Evolutionary conservation across 2,329 filamentous ascomycete genomes (phyloP), one percentile per base, ranked within the genome.

Genomic region (Trichocomaceae sp.): DNA sequence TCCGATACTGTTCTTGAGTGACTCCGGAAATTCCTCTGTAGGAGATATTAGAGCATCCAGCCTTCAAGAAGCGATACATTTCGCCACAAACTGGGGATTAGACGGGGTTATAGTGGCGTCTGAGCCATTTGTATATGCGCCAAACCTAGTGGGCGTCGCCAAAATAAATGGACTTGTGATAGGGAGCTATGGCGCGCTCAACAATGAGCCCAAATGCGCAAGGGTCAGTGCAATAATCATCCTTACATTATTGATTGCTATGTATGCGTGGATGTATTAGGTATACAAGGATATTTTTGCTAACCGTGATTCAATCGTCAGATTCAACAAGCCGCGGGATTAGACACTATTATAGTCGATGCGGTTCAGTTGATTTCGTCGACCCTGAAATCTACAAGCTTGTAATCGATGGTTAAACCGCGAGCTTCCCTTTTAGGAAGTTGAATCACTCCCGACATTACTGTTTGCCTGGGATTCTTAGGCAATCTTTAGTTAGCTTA

Each of bases 11-110:
- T 65, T 67, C 55, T 60, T 65, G 39, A 67, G 57, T n/a, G 63
- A 67, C 44, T 61, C 62, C 9, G 65, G 65, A 35, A 64, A 62
- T 23, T 46, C 47, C 10, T 62, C 62, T 2, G 46, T 61, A 13
- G 51, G 47, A 17, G 70, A 73, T 53, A 59, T 63, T 42, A 64
- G 72, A 17, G 70, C 67, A 1, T 61, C 60, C n/a, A 73, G 66
- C 54, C 55, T 74, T 10, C 68, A 74, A 54, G 61, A 61, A 20
- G 73, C 69, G 1, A 60, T 73, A 17, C 61, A 61, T n/a, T 75
- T 75, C 56, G 72, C 73, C 13, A 64, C 62, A 41, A 54, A 60
- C 33, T 75, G 72, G 72, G 61, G 63, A 6, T 62, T 75, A 9
- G 49, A 63, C 6, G 73, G 73, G 0, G 55, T 75, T 29, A 67